Evolutionary conservation across 2,329 filamentous ascomycete genomes (phyloP), one percentile per base, ranked within the genome.

Genomic region (Penicillium freii): DNA sequence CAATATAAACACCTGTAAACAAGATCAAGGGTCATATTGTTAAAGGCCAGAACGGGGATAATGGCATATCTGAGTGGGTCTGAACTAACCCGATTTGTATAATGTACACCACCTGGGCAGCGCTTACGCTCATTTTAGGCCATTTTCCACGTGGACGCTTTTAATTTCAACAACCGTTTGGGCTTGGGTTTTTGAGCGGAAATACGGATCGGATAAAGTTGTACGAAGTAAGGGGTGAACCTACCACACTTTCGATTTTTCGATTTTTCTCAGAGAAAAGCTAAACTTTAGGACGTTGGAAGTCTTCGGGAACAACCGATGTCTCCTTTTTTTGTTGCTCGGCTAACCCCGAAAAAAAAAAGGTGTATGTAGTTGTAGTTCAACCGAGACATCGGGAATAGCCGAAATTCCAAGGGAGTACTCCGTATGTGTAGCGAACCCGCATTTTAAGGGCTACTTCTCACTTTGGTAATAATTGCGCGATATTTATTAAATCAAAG

Each of bases 61-160:
- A 33, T 15, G 6, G 10, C 5, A 33, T 15, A 31, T 2, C 25
- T 5, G 33, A 25, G 42, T 45, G 42, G 50, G 1, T 8, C 19
- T 31, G 15, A n/a, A 23, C 38, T 51, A 59, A 40, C 59, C 40
- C 2, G 9, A 25, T 55, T 55, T 13, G 59, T 55, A 57, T 56
- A 57, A 61, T 62, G 61, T 48, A 59, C 47, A 33, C 4, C 40
- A 27, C n/a, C 17, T n/a, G 23, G 31, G 31, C 13, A 33, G 31
- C 23, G 40, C 40, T 43, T 43, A 10, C 40, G n/a, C 11, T 25
- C 7, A 17, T 36, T 38, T 38, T 6, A 27, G 10, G 11, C 9
- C 19, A n/a, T 36, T 27, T 52, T 34, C 50, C 50, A 36, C 43
- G 40, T 45, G 56, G 53, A 31, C 13, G 15, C 10, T 42, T 9